Base-by-base conservation (phyloP, 202 grass and related monocot species). In the Carex sylvatica region DNA sequence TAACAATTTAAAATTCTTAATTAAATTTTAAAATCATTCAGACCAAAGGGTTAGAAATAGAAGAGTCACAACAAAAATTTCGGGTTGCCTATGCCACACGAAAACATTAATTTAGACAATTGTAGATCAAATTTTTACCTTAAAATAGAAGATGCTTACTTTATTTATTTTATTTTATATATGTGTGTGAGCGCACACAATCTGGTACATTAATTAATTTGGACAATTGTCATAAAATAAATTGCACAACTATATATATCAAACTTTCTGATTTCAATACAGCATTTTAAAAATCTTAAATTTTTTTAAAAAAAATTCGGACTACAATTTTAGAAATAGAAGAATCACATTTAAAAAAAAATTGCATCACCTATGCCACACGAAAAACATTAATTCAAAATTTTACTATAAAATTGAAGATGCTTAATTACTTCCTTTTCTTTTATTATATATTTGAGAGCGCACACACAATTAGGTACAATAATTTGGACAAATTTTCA, bases 351-450 rank as follows among this genome's bases (percentile, higher is more conserved):
- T 5, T 36, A 36, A 36, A 36, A 40, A 6, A 40, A 40, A 40
- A 7, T 40, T 7, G 16, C 9, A 0, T 49, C 2, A 2, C 10
- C 10, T 49, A 69, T 42, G 8, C 4, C 35, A 5, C n/a, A 24
- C 16, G 35, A 9, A 18, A 16, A 16, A 10, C 0, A 5, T 19
- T 42, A n/a, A 10, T 69, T 69, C 2, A 42, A 42, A 19, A 1
- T 40, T 42, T 42, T 42, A 69, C 65, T 35, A 42, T 69, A 40
- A 69, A 68, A 69, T 9, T 0, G 16, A 69, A 69, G 35, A 69
- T 69, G 65, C 15, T 68, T n/a, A n/a, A n/a, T n/a, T 68, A 11
- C 31, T 68, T 38, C 65, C 65, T 68, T 64, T 68, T 40, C 62
- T 65, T 65, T 11, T 65, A 26, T 46, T 46, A 10, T 46, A 46